These are phyloP conservation scores for Ramaria sp. DNA, from an alignment of 768 basidiomycete species.

Conservation along the genomic window DNA sequence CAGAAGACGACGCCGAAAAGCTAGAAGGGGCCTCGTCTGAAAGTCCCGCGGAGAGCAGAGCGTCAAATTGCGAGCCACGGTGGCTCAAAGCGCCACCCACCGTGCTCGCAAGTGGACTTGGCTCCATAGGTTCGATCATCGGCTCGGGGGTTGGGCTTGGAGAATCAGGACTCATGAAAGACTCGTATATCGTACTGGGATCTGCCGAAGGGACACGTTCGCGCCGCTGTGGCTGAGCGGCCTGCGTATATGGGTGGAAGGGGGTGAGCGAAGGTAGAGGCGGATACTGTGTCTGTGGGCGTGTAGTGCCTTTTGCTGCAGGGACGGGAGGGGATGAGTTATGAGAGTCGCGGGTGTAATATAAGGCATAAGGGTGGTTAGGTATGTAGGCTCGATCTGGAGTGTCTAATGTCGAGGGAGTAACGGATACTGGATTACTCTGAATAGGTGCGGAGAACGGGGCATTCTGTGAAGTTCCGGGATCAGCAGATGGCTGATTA, in stretches of 20 bases:
- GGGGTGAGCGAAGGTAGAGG: not conserved
- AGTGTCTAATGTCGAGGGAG: not conserved
- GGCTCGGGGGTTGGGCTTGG: not conserved
- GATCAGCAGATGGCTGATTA: not conserved
- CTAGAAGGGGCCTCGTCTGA: not conserved
- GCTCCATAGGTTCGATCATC: too few relatives aligned
- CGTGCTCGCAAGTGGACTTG: not conserved
- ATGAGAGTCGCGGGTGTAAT: not conserved
- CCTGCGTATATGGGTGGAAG: not conserved
- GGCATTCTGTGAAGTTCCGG: not conserved
- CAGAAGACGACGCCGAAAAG: not conserved
- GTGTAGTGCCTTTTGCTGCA: not conserved
- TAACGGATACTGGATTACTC: not conserved
- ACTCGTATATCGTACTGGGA: not conserved
- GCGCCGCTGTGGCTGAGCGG: not conserved
- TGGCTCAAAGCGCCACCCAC: not conserved
- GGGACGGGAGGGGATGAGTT: not conserved
- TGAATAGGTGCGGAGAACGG: not conserved
- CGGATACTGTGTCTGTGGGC: not conserved
- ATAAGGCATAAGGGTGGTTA: slow-evolving; percentile 1
- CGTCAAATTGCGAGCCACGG: not conserved
- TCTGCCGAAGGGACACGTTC: not conserved
- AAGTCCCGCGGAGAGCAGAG: not conserved
- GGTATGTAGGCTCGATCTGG: not conserved
- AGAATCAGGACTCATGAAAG: not conserved